phyloP scores from a whole-genome alignment of 305 asterid genomes.

The Fraxinus velutina region DNA sequence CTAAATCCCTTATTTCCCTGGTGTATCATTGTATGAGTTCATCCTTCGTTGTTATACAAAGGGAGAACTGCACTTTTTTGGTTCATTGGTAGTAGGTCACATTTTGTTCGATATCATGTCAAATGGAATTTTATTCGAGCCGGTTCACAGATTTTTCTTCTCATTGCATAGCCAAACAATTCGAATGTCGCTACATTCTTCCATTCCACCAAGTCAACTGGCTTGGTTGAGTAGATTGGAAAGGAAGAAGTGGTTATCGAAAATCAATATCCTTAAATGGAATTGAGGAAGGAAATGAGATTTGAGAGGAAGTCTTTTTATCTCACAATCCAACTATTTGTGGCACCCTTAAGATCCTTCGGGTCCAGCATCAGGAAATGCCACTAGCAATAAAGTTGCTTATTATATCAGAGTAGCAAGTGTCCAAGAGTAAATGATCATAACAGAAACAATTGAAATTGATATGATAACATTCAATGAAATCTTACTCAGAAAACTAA shows the following conservation, averaged over 20 bases:
- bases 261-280: not conserved
- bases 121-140: not conserved
- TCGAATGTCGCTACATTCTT: not conserved
- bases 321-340: not conserved
- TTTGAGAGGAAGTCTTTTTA: not conserved
- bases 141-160: not conserved
- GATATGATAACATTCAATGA: not conserved
- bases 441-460: not conserved
- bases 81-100: not conserved
- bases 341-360: not conserved
- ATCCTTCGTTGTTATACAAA: not conserved
- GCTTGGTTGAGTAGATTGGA: not conserved
- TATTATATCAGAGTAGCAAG: not conserved
- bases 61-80: not conserved
- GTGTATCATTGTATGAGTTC: not conserved
- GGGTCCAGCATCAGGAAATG: conserved; percentile 14
- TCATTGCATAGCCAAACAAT: not conserved
- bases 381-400: not conserved
- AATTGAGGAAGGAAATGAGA: not conserved
- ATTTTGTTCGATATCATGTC: not conserved
- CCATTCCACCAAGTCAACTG: not conserved
- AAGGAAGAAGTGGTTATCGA: not conserved
- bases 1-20: not conserved
- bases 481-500: not conserved
- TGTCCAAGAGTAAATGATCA: not conserved